Base-by-base conservation (phyloP, 1,284 basidiomycete genomes). In the Amylostereum chailletii region DNA sequence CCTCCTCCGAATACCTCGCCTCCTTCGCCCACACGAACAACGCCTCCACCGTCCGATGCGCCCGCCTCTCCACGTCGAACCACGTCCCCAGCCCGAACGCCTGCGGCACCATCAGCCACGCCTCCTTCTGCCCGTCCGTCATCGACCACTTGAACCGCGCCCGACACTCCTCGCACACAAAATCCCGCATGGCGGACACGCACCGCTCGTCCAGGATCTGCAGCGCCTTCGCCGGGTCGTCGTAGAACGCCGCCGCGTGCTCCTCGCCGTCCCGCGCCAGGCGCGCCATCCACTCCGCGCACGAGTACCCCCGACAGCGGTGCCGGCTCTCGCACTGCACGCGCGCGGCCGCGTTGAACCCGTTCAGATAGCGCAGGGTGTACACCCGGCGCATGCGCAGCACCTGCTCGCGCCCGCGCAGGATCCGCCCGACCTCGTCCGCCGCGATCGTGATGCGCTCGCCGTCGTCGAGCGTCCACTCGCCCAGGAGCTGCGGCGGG, bases 41-140 rank as follows among this genome's bases (percentile, higher is more conserved):
- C 36, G 36, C n/a, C 36, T 37, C 36, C 36, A 37, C 8, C 36
- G 8, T 37, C 8, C 36, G n/a, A 37, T 46, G n/a, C 34, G 32
- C 34, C n/a, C 45, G 32, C 49, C 26, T 42, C 49, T 46, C 45
- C 27, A 51, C 11, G 3, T 51, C 49, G 36, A 42, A 51, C 49
- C 49, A 51, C 6, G 26, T 30, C 6, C 49, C 45, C 27, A 47
- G 30, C 29, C 45, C 49, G 30, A 51, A 46, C 34, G 43, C 19
- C 11, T 3, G 29, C 37, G 49, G 49, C 38, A 51, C 19, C 33
- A 34, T 10, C 30, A n/a, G n/a, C 49, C 49, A 51, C 26, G 45
- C 27, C 40, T 34, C n/a, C 30, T 40, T 39, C 19, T 45, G 45
- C 3, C 33, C 45, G 38, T 11, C 11, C 32, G 9, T 5, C 39